Evolutionary conservation across 768 basidiomycete species (phyloP).

Genomic region (Suillus spraguei): DNA sequence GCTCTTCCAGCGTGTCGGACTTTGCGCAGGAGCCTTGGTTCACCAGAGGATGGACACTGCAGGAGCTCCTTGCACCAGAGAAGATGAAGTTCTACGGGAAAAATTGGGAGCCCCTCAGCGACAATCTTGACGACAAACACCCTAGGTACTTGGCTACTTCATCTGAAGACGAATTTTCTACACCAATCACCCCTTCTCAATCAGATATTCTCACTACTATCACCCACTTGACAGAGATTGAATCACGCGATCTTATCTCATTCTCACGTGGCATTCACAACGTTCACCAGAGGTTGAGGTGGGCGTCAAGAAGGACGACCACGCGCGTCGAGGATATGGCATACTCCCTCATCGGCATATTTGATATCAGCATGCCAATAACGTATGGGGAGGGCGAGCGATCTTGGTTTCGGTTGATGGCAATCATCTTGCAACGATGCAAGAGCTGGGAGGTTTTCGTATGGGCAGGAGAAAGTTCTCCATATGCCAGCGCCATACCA

Average conservation of each 20-base stretch:
- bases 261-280: slow-evolving; percentile 17
- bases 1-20: slow-evolving; percentile 14
- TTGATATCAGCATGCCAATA: slow-evolving; percentile 25
- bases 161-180: slow-evolving; percentile 11
- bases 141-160: slow-evolving; percentile 16
- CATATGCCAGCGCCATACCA: slow-evolving; percentile 14
- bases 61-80: slow-evolving; percentile 16
- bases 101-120: slow-evolving; percentile 21
- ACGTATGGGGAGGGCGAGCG: slow-evolving; percentile 27
- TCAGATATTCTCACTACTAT: slow-evolving; percentile 16
- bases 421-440: slow-evolving; percentile 6
- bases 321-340: slow-evolving; percentile 26
- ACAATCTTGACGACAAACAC: slow-evolving; percentile 1
- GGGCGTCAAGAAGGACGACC: slow-evolving; percentile 29
- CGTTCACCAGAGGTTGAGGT: slow-evolving; percentile 23
- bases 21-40: slow-evolving; percentile 25
- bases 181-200: slow-evolving; percentile 7
- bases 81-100: slow-evolving; percentile 22
- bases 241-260: slow-evolving; percentile 13
- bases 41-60: slow-evolving; percentile 25
- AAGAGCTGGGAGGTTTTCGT: slow-evolving; percentile 12
- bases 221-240: slow-evolving; percentile 18
- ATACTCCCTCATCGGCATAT: slow-evolving; percentile 27
- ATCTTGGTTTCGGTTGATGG: slow-evolving; percentile 26
- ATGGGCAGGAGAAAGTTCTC: slow-evolving; percentile 14